Conservation (phyloP, 2,329 filamentous ascomycete genomes). For the Phialophora verrucosa region DNA sequence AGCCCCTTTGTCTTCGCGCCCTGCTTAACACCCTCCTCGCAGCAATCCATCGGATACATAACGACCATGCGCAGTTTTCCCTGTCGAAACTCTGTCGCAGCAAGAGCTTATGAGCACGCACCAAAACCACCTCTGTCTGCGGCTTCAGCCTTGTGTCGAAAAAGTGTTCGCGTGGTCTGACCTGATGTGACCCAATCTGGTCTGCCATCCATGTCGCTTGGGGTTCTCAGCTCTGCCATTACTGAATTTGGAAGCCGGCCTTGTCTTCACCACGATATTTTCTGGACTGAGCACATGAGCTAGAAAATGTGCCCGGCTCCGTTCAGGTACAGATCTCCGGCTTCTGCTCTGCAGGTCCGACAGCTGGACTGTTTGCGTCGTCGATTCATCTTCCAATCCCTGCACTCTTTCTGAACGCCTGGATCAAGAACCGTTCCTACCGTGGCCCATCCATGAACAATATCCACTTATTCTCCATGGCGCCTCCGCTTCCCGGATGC, state of each 20-base stretch:
- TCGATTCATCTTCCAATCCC: neutral
- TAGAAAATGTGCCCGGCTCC: neutral
- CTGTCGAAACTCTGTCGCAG: neutral
- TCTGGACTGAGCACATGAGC: too few species aligned
- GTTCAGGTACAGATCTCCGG: neutral
- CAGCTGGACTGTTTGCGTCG: neutral
- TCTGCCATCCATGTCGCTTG: neutral
- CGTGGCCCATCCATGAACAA: neutral
- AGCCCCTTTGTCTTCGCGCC: neutral
- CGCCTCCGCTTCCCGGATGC: neutral
- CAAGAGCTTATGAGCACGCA: neutral
- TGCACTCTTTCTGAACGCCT: neutral
- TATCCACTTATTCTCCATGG: neutral
- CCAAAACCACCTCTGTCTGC: too few species aligned
- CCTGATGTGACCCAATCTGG: neutral
- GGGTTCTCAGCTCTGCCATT: neutral
- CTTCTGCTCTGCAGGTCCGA: neutral
- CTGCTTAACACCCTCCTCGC: neutral
- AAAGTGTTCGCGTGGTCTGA: too few species aligned
- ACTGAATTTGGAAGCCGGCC: too few species aligned
- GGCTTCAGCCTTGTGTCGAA: neutral
- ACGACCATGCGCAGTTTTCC: neutral
- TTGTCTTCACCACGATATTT: too few species aligned
- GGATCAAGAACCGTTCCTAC: neutral
- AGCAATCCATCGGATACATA: neutral